phyloP scores from a whole-genome alignment of 2,329 filamentous ascomycete genomes.

The Pestalotiopsis sp. region DNA sequence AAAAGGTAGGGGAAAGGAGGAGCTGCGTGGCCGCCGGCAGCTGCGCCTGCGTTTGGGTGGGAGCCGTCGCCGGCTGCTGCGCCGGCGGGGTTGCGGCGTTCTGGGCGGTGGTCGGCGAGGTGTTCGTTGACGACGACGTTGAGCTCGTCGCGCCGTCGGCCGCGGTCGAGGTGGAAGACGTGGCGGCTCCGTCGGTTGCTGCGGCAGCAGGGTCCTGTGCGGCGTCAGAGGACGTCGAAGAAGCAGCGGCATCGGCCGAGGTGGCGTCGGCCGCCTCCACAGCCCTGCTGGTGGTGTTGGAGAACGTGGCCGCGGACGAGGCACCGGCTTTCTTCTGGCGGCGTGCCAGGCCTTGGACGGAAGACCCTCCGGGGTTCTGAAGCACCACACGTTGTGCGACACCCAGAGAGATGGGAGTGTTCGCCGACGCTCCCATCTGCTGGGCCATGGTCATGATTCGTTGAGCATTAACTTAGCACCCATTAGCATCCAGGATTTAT shows the following conservation, averaged over 20 bases:
- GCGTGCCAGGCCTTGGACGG: neutral
- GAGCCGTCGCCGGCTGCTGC: constrained; percentile 16
- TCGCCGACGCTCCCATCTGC: constrained; percentile 21
- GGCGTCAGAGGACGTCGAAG: neutral
- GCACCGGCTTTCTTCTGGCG: neutral
- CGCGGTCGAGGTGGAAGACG: neutral
- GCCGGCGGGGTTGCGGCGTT: constrained; percentile 11
- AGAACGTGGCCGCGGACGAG: neutral
- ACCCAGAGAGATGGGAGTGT: constrained; percentile 21
- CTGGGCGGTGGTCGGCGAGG: neutral
- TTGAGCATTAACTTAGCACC: constrained; percentile 22
- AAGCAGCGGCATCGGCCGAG: neutral
- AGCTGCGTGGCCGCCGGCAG: constrained; percentile 23
- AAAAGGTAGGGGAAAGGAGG: constrained; percentile 24
- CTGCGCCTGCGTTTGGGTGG: constrained; percentile 6
- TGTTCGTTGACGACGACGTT: neutral
- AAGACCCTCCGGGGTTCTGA: constrained; percentile 23
- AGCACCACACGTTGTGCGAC: constrained; percentile 24
- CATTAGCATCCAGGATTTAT: neutral
- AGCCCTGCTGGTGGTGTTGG: constrained; percentile 1
- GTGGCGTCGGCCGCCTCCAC: neutral
- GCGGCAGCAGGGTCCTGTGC: neutral
- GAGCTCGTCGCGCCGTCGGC: neutral
- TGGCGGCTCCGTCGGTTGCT: neutral
- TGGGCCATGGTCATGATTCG: constrained; percentile 24